These are phyloP conservation scores for Lagenaria siceraria DNA, from an alignment of 306 rosid genomes.

Conservation along the genomic window DNA sequence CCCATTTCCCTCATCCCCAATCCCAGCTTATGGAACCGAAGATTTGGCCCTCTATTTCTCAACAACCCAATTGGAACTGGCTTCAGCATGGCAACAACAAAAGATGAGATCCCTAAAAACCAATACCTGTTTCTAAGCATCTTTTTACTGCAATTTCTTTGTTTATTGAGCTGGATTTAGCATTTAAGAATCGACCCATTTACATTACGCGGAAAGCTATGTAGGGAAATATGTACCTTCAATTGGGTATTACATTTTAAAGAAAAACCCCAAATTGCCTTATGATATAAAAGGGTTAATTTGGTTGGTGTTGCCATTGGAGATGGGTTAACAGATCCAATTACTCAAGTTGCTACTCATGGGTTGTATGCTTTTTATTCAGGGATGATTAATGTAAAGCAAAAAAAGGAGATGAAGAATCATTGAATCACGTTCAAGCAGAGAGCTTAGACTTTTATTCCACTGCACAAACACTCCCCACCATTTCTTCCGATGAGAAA, in stretches of 20 bases:
- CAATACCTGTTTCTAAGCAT: slow-evolving; percentile 39
- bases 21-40: slow-evolving; percentile 51
- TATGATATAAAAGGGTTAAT: slow-evolving; percentile 8
- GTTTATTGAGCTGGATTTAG: slow-evolving; percentile 35
- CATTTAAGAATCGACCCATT: slow-evolving; percentile 44
- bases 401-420: slow-evolving; percentile 22
- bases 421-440: too few species aligned
- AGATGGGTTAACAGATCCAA: slow-evolving; percentile 63
- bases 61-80: slow-evolving; percentile 77
- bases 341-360: slow-evolving; percentile 40
- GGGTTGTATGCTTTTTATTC: slow-evolving; percentile 38
- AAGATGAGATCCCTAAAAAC: slow-evolving; percentile 49
- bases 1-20: slow-evolving; percentile 34
- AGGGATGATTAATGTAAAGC: slow-evolving; percentile 59
- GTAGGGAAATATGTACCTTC: slow-evolving; percentile 72
- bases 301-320: slow-evolving; percentile 65
- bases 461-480: too few species aligned
- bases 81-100: slow-evolving; percentile 45
- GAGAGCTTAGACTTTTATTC: too few species aligned
- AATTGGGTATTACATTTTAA: slow-evolving; percentile 47
- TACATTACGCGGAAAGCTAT: slow-evolving; percentile 75
- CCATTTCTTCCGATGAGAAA: too few species aligned
- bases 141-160: slow-evolving; percentile 47
- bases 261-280: slow-evolving; percentile 17
- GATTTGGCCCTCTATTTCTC: slow-evolving; percentile 57